These are phyloP conservation scores for Hyaloscypha variabilis DNA, from an alignment of 495 filamentous ascomycete genomes.

Conservation along the genomic window DNA sequence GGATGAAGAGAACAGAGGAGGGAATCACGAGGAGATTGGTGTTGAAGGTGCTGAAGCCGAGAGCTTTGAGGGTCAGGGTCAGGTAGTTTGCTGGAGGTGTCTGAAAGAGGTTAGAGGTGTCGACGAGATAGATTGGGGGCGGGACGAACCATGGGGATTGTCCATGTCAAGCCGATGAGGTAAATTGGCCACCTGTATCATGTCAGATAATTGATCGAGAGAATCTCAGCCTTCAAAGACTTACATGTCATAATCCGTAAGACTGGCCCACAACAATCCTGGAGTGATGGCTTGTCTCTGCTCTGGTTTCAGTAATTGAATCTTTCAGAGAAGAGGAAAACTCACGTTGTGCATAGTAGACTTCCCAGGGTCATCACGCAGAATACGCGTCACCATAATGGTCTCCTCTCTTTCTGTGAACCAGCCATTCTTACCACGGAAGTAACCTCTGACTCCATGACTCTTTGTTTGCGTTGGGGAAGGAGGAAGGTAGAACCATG, in stretches of 20 bases:
- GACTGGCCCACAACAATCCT: slow-evolving; percentile 55
- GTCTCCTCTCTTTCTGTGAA: slow-evolving; percentile 67
- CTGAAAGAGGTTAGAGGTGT: not conserved
- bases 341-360: slow-evolving; percentile 50
- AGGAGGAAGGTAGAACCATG: slow-evolving; percentile 69
- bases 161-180: slow-evolving; percentile 51
- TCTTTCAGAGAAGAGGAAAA: slow-evolving; percentile 29
- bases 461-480: slow-evolving; percentile 71
- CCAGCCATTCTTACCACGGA: slow-evolving; percentile 72
- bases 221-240: not conserved
- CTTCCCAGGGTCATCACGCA: slow-evolving; percentile 74
- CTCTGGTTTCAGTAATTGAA: slow-evolving; percentile 40
- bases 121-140: not conserved
- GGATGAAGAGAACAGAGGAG: slow-evolving; percentile 49
- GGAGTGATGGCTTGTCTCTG: slow-evolving; percentile 59
- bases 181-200: slow-evolving; percentile 62
- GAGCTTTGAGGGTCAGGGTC: slow-evolving; percentile 58
- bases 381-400: slow-evolving; percentile 74
- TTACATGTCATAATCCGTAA: slow-evolving; percentile 67
- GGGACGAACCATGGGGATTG: slow-evolving; percentile 48
- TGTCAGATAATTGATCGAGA: slow-evolving; percentile 1
- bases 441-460: slow-evolving; percentile 34
- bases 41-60: slow-evolving; percentile 68
- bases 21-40: slow-evolving; percentile 75
- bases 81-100: slow-evolving; percentile 59